phyloP scores from a whole-genome alignment of 2,329 filamentous ascomycete genomes.

The Pseudocercospora fijiensis region DNA sequence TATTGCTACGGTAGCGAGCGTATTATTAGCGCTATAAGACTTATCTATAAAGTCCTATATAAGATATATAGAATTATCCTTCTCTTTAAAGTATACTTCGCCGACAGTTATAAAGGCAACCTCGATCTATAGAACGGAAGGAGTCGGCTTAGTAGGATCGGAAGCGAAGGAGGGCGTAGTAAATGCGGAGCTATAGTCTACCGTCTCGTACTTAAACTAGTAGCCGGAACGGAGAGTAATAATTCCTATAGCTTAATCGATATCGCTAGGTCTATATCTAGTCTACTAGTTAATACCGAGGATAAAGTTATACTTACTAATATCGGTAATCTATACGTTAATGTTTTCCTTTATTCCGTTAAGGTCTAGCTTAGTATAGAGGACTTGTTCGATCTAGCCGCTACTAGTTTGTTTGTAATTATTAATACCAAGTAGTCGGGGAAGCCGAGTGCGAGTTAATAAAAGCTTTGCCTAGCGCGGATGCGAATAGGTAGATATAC shows the following conservation, averaged over 20 bases:
- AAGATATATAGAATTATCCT: not conserved
- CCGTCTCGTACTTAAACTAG: not conserved
- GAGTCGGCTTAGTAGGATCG: too few species aligned
- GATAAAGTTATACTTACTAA: not conserved
- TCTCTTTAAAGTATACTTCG: not conserved
- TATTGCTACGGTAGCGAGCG: not conserved
- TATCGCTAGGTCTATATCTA: too few species aligned
- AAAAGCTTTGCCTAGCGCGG: too few species aligned
- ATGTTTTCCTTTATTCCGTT: not conserved
- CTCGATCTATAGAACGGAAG: too few species aligned
- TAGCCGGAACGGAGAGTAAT: not conserved
- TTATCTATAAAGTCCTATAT: not conserved
- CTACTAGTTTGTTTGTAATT: too few species aligned
- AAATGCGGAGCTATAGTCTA: not conserved
- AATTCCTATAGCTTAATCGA: too few species aligned
- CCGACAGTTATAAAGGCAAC: not conserved
- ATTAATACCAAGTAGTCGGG: too few species aligned
- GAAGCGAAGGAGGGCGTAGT: too few species aligned
- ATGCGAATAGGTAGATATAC: too few species aligned
- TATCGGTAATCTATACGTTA: not conserved
- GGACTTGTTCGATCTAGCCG: not conserved
- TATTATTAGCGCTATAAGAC: not conserved
- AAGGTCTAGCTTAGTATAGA: not conserved
- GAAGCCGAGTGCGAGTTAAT: too few species aligned
- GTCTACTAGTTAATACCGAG: not conserved